phyloP scores from a whole-genome alignment of 345 rosid genomes.

The Pelargonium nanum region DNA sequence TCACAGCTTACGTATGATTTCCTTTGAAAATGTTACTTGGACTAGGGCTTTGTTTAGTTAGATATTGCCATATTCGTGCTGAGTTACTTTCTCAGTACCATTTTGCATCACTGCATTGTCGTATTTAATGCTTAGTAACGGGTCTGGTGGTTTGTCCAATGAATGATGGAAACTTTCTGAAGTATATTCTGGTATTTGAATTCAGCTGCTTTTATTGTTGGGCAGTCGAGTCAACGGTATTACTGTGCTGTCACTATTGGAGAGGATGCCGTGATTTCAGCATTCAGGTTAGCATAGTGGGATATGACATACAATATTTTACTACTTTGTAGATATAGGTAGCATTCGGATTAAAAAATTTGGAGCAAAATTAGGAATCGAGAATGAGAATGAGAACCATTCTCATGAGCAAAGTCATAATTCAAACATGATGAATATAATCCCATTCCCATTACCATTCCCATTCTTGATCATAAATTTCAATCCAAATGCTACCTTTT shows the following conservation, averaged over 20 bases:
- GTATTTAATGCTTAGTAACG: conserved; percentile 5
- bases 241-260: conserved; percentile 86
- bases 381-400: no score
- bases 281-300: conserved; percentile 69
- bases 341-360: no score
- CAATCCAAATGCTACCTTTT: no score
- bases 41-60: background rate
- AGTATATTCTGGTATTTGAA: conserved; percentile 48
- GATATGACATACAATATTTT: no score
- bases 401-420: no score
- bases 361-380: no score
- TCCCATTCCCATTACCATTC: no score
- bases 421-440: no score
- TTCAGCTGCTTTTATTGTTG: conserved; percentile 90
- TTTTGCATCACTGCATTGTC: background rate
- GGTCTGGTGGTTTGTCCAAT: conserved; percentile 17
- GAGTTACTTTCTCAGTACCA: background rate
- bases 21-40: no score
- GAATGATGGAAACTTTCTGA: conserved; percentile 26
- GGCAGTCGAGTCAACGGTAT: conserved; percentile 95
- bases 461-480: no score
- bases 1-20: background rate
- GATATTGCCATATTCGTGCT: background rate
- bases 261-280: conserved; percentile 90
- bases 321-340: no score